These are phyloP conservation scores for Turritis glabra DNA, from an alignment of 345 rosid genomes.

Conservation along the genomic window DNA sequence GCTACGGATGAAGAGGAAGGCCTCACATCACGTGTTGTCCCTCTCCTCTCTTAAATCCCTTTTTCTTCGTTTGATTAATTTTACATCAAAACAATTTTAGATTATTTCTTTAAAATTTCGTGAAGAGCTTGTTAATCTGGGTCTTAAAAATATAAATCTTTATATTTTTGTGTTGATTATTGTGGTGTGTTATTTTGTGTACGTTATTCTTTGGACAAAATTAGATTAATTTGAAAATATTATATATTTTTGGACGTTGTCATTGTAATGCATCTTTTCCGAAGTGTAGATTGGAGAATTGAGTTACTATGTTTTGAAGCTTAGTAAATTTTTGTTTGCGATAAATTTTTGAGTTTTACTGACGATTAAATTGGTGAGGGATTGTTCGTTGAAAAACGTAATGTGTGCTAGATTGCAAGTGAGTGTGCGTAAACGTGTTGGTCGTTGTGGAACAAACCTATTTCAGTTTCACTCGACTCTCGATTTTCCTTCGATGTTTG, in stretches of 20 bases:
- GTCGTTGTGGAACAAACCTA: too few species aligned
- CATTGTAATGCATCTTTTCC: too few species aligned
- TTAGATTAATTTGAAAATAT: neutral
- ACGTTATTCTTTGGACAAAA: neutral
- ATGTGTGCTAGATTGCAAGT: too few species aligned
- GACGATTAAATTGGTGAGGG: too few species aligned
- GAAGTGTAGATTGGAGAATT: too few species aligned
- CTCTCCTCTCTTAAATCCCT: conserved; percentile 33
- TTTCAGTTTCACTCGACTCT: too few species aligned
- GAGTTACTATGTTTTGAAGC: too few species aligned
- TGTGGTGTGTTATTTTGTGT: conserved; percentile 5
- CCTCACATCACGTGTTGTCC: conserved; percentile 18
- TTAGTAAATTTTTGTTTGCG: too few species aligned
- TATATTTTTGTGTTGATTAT: neutral
- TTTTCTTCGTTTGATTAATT: neutral
- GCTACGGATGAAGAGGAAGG: conserved; percentile 35
- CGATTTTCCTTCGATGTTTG: too few species aligned
- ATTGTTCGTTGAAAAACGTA: too few species aligned
- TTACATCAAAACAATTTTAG: conserved; percentile 7
- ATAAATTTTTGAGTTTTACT: too few species aligned
- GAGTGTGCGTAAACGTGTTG: too few species aligned
- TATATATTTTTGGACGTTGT: neutral
- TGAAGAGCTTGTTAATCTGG: neutral
- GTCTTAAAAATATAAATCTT: conserved; percentile 1
- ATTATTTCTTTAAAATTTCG: neutral